Base-by-base conservation (phyloP, 2,329 filamentous ascomycete genomes). In the Pseudocercospora fijiensis region DNA sequence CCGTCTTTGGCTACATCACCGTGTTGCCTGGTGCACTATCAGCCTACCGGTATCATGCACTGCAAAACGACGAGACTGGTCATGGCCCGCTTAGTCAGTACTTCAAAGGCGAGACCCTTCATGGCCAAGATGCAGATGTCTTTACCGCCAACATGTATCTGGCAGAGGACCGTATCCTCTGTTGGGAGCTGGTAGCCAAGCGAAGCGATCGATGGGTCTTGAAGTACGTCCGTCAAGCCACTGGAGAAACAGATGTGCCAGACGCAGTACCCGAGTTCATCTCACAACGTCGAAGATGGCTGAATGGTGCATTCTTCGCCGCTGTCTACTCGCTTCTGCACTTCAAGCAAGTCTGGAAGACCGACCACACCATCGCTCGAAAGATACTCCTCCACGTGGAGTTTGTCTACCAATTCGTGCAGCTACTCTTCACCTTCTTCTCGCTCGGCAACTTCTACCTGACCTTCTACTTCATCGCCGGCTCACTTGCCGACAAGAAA, bases 251-350 rank as follows among this genome's bases (percentile, higher is more conserved):
- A 0, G 95, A 99, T 82, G 95, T 99, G 60, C 95, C 72, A 91
- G 95, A 99, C 77, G 79, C 91, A 8, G 91, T 99, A 1, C 93
- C 96, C 1, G 95, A 99, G 73, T 99, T 99, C 74, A 93, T 99
- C 73, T 98, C 93, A 0, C 95, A 99, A 75, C 90, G 95, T 74
- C 88, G 95, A 75, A 87, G 95, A 78, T 99, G 95, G 95, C 88
- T 99, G 66, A 99, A 99, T 76, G 95, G 95, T 75, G 95, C 95
- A 69, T 99, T 99, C 82, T 99, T 99, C 76, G 96, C 95, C 0
- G 95, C 95, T 49, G 93, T 98, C 58, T 99, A 98, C 82, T 98
- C 94, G 1, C 86, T 98, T 2, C 90, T 97, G 47, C 95, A 99
- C 79, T 96, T 94, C 78, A 88, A 86, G 71, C 96, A 99, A 78